Base-by-base conservation (phyloP, 75 land plant species). In the Gnetum montanum region DNA sequence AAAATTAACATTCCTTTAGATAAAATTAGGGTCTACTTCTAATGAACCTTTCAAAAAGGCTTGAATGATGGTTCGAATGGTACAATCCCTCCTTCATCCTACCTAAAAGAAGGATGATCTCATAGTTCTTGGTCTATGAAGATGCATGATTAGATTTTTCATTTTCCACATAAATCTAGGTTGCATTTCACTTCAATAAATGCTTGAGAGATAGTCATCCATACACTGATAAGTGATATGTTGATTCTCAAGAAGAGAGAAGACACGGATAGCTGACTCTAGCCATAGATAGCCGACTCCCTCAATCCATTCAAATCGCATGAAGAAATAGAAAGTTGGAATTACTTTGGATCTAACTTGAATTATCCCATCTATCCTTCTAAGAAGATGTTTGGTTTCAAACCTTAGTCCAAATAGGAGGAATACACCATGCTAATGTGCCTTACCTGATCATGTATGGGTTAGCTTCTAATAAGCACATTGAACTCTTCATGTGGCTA, bases 191-290 rank as follows among this genome's bases (percentile, higher is more conserved):
- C 5, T 6, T 10, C 37, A 49, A 31, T 12, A 29, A 15, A 12
- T 23, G 46, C 58, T 56, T 30, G 20, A 51, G 47, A 63, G 37
- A 57, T 57, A 65, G 68, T 25, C 38, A 53, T 58, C 53, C 18
- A 46, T 65, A 49, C 46, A 65, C 28, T 65, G 60, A 65, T 65
- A 46, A 46, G 53, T 59, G 54, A 65, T 35, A 54, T 64, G 58
- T 56, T 43, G 60, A 57, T 57, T 65, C 49, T 57, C 36, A 53
- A 65, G 60, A 65, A 65, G 41, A 65, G 68, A 65, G 68, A 60
- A 65, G 49, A 52, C 49, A 23, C 23, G 44, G 36, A 38, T 20
- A 43, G n/a, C n/a, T n/a, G n/a, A n/a, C n/a, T n/a, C n/a, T n/a
- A n/a, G n/a, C n/a, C n/a, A n/a, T n/a, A 38, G 10, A 35, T 10